Base-by-base conservation (phyloP, 208 protist genomes). In the Acanthamoeba lenticulata region DNA sequence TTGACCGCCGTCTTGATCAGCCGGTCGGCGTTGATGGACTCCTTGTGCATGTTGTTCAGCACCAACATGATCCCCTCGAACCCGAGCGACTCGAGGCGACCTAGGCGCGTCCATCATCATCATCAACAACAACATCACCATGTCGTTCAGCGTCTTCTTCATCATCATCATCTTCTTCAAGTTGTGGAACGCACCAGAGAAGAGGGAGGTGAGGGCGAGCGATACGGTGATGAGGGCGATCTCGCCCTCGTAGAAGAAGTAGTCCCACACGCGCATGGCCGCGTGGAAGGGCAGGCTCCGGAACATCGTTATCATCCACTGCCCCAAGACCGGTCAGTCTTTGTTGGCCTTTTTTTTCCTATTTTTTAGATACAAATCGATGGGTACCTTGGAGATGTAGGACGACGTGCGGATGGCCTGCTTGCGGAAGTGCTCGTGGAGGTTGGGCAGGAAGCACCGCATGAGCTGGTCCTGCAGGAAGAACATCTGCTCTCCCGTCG, bases 251-350 rank as follows among this genome's bases (percentile, higher is more conserved):
- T 91, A 91, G 85, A 91, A 91, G 38, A 91, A 44, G 57, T 72
- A 91, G 85, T 91, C 85, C 85, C 85, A 91, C 85, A 91, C 52
- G 2, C 55, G 57, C 85, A 91, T 49, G 7, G 85, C 17, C 45
- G 42, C 55, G 24, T 34, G 27, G 42, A 72, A 91, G 9, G 45
- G 85, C 21, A 91, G 55, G 32, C n/a, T 69, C 27, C 45, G 36
- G 52, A 74, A 91, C 49, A 91, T 24, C 24, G 57, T 49, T 49
- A 91, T 74, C 19, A 91, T 19, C 85, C 85, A 91, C 85, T 91
- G 85, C 19, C 15, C 13, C n/a, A 79, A 79, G 15, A 24, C 24
- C 15, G 36, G 69, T 79, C 24, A 24, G 52, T 27, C 15, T 60
- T 21, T 60, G n/a, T n/a, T n/a, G n/a, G 57, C 24, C 24, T n/a